Conservation (phyloP, 208 protist genomes). For the Trichomonas tenax region DNA sequence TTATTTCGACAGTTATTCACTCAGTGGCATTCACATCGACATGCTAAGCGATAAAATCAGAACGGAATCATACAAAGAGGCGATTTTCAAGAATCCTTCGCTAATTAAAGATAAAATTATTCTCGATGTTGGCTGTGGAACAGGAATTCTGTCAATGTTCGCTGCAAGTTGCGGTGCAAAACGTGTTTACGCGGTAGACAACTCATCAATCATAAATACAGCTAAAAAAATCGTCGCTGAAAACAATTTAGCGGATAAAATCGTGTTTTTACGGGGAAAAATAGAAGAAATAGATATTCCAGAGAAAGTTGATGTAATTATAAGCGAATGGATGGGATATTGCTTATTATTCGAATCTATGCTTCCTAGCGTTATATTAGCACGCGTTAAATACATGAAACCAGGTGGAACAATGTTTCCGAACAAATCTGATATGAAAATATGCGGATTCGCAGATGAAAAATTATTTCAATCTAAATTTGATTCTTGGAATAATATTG, state of each 20-base stretch:
- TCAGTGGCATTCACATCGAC: slow-evolving; percentile 48
- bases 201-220: slow-evolving; percentile 26
- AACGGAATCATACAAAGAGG: slow-evolving; percentile 77
- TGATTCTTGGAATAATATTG: slow-evolving; percentile 36
- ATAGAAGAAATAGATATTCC: slow-evolving; percentile 35
- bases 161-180: slow-evolving; percentile 71
- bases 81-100: slow-evolving; percentile 74
- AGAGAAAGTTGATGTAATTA: slow-evolving; percentile 44
- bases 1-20: slow-evolving; percentile 17
- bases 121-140: slow-evolving; percentile 84
- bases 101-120: slow-evolving; percentile 76
- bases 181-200: slow-evolving; percentile 67
- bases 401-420: slow-evolving; percentile 41
- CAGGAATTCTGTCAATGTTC: slow-evolving; percentile 90
- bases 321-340: slow-evolving; percentile 54
- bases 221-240: slow-evolving; percentile 41
- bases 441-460: slow-evolving; percentile 36
- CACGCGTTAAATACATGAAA: slow-evolving; percentile 40
- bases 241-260: slow-evolving; percentile 55
- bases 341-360: slow-evolving; percentile 49
- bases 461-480: slow-evolving; percentile 27
- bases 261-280: slow-evolving; percentile 35
- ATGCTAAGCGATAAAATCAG: slow-evolving; percentile 94
- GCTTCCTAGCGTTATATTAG: slow-evolving; percentile 43
- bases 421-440: slow-evolving; percentile 25